Base-by-base conservation (phyloP, 2,329 filamentous ascomycete genomes). In the Penicillium palitans region DNA sequence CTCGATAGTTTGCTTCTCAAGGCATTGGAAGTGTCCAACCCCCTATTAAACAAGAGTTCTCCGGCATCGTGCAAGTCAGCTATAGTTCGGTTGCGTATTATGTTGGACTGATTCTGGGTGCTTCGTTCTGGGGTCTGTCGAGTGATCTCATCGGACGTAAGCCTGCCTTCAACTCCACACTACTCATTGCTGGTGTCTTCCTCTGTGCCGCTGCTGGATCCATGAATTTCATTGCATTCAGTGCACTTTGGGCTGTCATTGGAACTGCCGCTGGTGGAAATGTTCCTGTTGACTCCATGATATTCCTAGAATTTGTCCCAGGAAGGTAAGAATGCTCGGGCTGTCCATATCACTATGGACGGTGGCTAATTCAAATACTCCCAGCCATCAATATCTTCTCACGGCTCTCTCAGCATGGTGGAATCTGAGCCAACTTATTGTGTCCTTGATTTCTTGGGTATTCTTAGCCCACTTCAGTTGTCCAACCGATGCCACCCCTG, bases 401-500 rank as follows among this genome's bases (percentile, higher is more conserved):
- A 68, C 67, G 1, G 75, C 76, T 8, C 68, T 82, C 13, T 79
- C 80, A 0, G 74, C 71, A 1, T 81, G 79, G 79, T 81, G 79
- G 80, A 79, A 78, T 35, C 42, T 82, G 13, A 79, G 80, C 4
- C 79, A 82, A 61, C 70, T 79, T 1, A 61, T 71, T 6, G 66
- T 70, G 1, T 70, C 68, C 2, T 44, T 72, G 7, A 27, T 72
- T 12, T 64, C 68, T 17, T 72, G 69, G 69, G 70, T 67, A 2
- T 71, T 70, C 35, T 41, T 71, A 10, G 66, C 69, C n/a, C 70
- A 70, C 39, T 72, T 64, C 37, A 66, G 60, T 48, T 72, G 69
- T 31, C 61, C 68, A 10, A 67, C 66, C 0, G 62, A 69, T 41
- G 55, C 65, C 1, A 68, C 66, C 1, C 63, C 67, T 0, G 65